phyloP scores from a whole-genome alignment of 768 basidiomycete species.

The Mycena galopus region DNA sequence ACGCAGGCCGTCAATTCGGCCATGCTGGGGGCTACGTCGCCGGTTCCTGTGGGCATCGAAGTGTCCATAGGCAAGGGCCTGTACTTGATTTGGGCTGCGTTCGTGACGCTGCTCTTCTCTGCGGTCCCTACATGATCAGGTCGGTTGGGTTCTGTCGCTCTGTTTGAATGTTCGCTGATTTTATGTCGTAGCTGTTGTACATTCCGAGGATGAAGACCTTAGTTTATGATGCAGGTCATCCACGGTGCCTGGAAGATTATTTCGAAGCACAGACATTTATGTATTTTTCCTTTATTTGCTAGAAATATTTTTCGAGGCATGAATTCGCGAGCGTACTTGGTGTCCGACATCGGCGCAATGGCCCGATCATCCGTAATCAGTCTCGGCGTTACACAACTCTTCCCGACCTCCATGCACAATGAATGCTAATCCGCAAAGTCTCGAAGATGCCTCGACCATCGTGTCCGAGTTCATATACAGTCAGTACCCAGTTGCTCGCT shows the following conservation, averaged over 20 bases:
- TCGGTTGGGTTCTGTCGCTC: constrained; percentile 46
- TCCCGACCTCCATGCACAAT: constrained; percentile 20
- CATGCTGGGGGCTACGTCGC: constrained; percentile 52
- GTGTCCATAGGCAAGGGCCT: constrained; percentile 74
- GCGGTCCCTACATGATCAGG: constrained; percentile 86
- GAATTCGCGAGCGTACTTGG: no score
- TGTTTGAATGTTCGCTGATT: background rate
- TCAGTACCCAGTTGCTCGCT: constrained; percentile 34
- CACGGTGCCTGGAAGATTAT: constrained; percentile 7
- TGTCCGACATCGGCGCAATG: no score
- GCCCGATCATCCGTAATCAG: background rate
- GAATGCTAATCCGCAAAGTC: constrained; percentile 54
- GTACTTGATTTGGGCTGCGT: constrained; percentile 81
- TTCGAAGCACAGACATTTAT: constrained; percentile 18
- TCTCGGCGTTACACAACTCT: constrained; percentile 22
- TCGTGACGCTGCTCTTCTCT: constrained; percentile 74
- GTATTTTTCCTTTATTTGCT: constrained; percentile 34
- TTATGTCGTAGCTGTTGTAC: constrained; percentile 78
- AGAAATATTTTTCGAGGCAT: background rate
- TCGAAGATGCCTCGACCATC: constrained; percentile 67
- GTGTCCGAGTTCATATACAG: constrained; percentile 71
- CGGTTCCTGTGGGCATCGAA: constrained; percentile 69
- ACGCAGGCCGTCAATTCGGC: constrained; percentile 69
- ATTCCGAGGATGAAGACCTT: constrained; percentile 70
- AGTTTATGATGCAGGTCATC: constrained; percentile 29